Evolutionary conservation across 441 rosid genomes (phyloP).

Genomic region (Brassica hybrid): DNA sequence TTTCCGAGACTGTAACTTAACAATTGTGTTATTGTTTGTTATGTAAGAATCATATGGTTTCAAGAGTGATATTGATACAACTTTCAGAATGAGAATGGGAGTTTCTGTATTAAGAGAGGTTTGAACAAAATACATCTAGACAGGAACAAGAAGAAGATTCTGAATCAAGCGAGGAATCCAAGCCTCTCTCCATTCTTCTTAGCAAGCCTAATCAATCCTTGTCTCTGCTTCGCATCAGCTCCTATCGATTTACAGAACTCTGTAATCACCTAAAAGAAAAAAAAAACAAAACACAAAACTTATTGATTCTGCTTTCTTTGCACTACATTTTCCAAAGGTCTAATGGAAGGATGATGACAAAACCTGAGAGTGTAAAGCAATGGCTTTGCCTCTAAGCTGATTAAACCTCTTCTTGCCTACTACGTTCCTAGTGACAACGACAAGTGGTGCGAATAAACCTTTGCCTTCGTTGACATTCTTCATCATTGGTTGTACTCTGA

Average conservation of each 20-base stretch:
- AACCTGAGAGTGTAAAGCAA: conserved; percentile 94
- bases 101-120: conserved; percentile 3
- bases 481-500: conserved; percentile 68
- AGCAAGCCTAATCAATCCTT: conserved; percentile 88
- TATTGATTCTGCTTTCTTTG: background rate
- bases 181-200: conserved; percentile 95
- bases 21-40: conserved; percentile 15
- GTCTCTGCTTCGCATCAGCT: conserved; percentile 96
- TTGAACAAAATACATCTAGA: conserved; percentile 41
- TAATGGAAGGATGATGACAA: background rate
- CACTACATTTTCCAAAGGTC: background rate
- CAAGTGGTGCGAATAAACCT: conserved; percentile 84
- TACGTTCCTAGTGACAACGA: conserved; percentile 72
- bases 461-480: conserved; percentile 94
- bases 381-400: conserved; percentile 96
- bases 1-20: background rate
- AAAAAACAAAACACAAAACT: conserved; percentile 11
- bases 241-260: conserved; percentile 97
- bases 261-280: conserved; percentile 63
- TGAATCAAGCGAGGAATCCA: conserved; percentile 79
- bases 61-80: background rate
- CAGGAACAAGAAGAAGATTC: conserved; percentile 21
- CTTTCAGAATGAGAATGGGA: conserved; percentile 8
- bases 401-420: conserved; percentile 88
- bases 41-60: conserved; percentile 5